A percentile compares a stretch with the other conserved stretches of the same genome.
phyloP scores from a whole-genome alignment of 1,284 basidiomycete genomes.

The Heterobasidion occidentale region DNA sequence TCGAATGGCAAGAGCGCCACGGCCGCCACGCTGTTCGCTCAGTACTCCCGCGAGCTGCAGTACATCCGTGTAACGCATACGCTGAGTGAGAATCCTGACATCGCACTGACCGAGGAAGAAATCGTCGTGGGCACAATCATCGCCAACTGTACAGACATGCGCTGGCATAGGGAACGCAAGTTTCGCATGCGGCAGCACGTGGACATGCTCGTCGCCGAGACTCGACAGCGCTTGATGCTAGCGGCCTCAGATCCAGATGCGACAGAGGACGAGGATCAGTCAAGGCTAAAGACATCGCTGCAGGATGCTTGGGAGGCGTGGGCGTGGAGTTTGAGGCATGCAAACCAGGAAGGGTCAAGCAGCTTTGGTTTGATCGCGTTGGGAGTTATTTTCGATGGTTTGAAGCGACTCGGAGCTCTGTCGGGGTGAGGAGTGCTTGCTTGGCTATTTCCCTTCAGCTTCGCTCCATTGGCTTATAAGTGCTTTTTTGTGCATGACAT shows the following conservation, averaged over 20 bases:
- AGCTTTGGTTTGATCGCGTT: neutral
- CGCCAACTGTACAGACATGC: constrained; percentile 46
- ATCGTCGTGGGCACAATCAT: constrained; percentile 67
- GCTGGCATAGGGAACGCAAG: constrained; percentile 52
- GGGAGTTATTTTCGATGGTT: neutral
- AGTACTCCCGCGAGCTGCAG: constrained; percentile 55
- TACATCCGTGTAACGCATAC: constrained; percentile 68
- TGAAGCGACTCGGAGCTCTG: neutral
- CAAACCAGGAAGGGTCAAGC: constrained; percentile 33
- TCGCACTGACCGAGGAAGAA: constrained; percentile 60
- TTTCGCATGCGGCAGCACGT: constrained; percentile 57
- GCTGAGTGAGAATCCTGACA: constrained; percentile 47
- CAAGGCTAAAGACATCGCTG: constrained; percentile 34
- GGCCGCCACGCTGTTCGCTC: constrained; percentile 9
- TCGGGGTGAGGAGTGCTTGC: neutral
- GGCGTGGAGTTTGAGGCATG: constrained; percentile 38
- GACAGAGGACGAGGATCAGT: constrained; percentile 16
- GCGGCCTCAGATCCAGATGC: constrained; percentile 18
- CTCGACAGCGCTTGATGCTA: constrained; percentile 32
- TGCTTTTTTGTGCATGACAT: no score
- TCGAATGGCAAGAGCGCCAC: constrained; percentile 1
- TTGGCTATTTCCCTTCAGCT: no score
- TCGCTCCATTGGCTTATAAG: no score
- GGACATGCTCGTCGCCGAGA: constrained; percentile 43
- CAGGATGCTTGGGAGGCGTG: constrained; percentile 57